Evolutionary conservation across 148 eudicot genomes (phyloP).

Genomic region (Pouteria glomerata): DNA sequence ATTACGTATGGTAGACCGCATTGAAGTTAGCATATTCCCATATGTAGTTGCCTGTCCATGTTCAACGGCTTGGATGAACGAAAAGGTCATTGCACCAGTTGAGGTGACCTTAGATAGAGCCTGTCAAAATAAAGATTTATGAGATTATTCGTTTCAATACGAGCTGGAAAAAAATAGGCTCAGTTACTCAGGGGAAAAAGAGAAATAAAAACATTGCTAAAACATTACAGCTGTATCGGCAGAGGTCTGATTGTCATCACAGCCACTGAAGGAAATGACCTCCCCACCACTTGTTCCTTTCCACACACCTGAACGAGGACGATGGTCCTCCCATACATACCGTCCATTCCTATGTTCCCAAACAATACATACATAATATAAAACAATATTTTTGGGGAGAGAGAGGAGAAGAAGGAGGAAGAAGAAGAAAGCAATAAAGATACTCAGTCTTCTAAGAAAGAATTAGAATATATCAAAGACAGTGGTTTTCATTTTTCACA

Average conservation of each 20-base stretch:
- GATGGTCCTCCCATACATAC: conserved; percentile 58
- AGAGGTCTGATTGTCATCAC: conserved; percentile 59
- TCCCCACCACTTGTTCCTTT: conserved; percentile 63
- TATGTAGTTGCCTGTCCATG: conserved; percentile 46
- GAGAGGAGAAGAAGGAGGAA: neutral
- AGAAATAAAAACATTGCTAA: neutral
- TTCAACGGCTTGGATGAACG: conserved; percentile 57
- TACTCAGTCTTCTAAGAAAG: neutral
- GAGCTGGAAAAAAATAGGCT: neutral
- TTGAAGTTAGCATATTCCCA: conserved; percentile 43
- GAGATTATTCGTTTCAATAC: neutral
- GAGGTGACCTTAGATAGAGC: conserved; percentile 53
- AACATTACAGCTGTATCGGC: conserved; percentile 50
- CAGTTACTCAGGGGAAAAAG: neutral
- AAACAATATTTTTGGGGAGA: neutral
- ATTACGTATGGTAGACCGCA: conserved; percentile 44
- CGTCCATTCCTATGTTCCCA: conserved; percentile 32
- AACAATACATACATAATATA: neutral
- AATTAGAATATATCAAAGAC: neutral
- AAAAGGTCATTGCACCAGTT: conserved; percentile 59
- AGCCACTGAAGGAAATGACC: conserved; percentile 55
- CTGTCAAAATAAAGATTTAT: conserved; percentile 16
- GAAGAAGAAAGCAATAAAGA: too few relatives aligned
- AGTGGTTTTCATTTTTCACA: neutral
- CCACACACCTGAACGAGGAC: conserved; percentile 47